phyloP scores from a whole-genome alignment of 495 filamentous ascomycete species.

The Tuber umbilicatum region DNA sequence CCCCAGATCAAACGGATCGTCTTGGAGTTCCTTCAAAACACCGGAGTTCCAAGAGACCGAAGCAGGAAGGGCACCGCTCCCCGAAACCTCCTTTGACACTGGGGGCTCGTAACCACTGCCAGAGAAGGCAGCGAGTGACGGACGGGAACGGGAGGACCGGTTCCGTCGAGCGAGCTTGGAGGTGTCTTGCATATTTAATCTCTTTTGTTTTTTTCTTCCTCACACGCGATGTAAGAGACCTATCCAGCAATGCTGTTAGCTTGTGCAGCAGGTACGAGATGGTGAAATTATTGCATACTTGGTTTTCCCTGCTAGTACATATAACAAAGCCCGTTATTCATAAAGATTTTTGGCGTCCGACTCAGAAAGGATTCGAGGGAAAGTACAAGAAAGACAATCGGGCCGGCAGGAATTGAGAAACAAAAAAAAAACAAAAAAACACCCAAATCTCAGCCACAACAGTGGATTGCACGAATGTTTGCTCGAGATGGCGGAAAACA shows the following conservation, averaged over 20 bases:
- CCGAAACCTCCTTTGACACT: conserved; percentile 16
- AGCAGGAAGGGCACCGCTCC: conserved; percentile 23
- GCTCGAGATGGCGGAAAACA: not conserved
- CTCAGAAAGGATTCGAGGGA: not conserved
- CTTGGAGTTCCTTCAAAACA: conserved; percentile 30
- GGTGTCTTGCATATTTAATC: conserved; percentile 27
- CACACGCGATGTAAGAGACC: not conserved
- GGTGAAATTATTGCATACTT: not conserved
- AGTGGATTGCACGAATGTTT: not conserved
- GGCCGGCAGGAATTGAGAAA: not conserved
- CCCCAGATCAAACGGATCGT: conserved; percentile 33
- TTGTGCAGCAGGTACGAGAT: not conserved
- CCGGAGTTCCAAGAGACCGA: conserved; percentile 29
- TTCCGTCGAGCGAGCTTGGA: conserved; percentile 26
- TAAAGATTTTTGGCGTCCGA: not conserved
- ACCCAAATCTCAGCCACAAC: not conserved
- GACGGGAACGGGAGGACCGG: conserved; percentile 38
- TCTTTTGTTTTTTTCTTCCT: not conserved
- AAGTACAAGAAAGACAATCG: not conserved
- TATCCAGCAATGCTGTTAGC: not conserved
- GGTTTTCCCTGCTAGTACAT: not conserved
- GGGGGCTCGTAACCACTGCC: conserved; percentile 39
- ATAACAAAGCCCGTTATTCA: not conserved
- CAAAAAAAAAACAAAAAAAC: not conserved
- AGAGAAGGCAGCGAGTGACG: conserved; percentile 40